Conservation (phyloP, 208 protist species). For the Acanthamoeba royreba region DNA sequence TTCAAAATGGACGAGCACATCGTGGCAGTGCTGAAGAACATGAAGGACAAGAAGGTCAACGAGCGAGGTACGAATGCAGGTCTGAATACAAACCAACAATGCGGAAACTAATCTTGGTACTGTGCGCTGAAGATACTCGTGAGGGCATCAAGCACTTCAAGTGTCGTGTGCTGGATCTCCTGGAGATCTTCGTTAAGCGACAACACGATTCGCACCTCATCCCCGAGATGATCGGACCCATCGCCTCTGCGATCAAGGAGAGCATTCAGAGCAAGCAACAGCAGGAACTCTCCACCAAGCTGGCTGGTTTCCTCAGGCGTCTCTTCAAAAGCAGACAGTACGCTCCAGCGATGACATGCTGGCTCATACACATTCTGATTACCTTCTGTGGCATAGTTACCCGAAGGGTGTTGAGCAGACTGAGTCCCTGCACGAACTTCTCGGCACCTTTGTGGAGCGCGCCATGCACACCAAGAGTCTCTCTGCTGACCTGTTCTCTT, state of each 20-base stretch:
- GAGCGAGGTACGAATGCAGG: neutral
- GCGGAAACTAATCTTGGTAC: neutral
- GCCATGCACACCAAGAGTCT: conserved; percentile 34
- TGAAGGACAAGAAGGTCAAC: conserved; percentile 45
- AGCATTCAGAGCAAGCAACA: neutral
- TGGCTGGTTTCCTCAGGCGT: neutral
- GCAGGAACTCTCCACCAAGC: neutral
- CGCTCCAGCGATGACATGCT: neutral
- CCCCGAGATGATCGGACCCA: conserved; percentile 1
- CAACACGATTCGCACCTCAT: conserved; percentile 1
- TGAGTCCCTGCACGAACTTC: neutral
- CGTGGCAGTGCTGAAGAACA: conserved; percentile 42
- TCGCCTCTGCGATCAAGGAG: neutral
- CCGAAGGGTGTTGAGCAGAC: conserved; percentile 20
- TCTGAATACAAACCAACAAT: neutral
- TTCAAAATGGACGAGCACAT: conserved; percentile 53
- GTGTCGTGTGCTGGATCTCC: conserved; percentile 41
- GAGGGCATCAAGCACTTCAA: conserved; percentile 47
- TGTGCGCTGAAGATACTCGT: neutral
- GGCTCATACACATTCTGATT: too few species aligned
- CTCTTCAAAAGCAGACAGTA: neutral
- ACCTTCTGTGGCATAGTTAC: neutral
- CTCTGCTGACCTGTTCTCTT: neutral
- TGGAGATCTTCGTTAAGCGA: conserved; percentile 1
- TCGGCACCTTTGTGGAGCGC: neutral